Percentiles rank a stretch among this genome's conserved stretches.
Conservation (phyloP, 1,139 yeast genomes). For the Wickerhamiella infanticola region DNA sequence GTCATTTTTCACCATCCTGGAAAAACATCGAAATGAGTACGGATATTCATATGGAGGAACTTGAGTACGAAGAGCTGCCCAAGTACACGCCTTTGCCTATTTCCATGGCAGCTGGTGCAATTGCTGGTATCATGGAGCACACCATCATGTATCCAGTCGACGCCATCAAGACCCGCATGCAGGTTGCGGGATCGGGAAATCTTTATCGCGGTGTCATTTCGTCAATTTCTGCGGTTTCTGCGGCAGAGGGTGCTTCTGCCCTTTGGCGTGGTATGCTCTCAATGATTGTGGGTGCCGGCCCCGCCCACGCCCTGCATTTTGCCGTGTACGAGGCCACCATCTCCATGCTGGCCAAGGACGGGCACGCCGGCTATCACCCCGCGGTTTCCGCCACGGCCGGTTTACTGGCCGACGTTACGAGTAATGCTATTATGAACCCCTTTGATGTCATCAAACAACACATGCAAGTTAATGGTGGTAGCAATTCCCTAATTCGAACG, state of each 20-base stretch:
- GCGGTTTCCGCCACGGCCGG: conserved; percentile 77
- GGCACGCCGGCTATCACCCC: conserved; percentile 41
- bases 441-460: conserved; percentile 90
- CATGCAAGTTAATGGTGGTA: conserved; percentile 37
- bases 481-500: conserved; percentile 11
- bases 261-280: conserved; percentile 93
- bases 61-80: conserved; percentile 72
- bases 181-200: conserved; percentile 37
- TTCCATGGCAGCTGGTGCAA: conserved; percentile 84
- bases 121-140: conserved; percentile 97
- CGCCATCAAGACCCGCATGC: conserved; percentile 90
- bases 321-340: conserved; percentile 88
- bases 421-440: conserved; percentile 96
- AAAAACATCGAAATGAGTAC: not conserved
- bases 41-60: conserved; percentile 11
- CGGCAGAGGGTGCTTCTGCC: conserved; percentile 82
- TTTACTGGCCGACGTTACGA: conserved; percentile 82
- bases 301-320: conserved; percentile 96
- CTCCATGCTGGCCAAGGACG: conserved; percentile 32
- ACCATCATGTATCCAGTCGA: conserved; percentile 95
- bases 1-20: not conserved
- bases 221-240: conserved; percentile 57
- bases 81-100: conserved; percentile 71
- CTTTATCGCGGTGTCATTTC: conserved; percentile 35
- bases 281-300: conserved; percentile 96